Conservation (phyloP, 805 yeast genomes). For the Wickerhamomyces sydowiorum region DNA sequence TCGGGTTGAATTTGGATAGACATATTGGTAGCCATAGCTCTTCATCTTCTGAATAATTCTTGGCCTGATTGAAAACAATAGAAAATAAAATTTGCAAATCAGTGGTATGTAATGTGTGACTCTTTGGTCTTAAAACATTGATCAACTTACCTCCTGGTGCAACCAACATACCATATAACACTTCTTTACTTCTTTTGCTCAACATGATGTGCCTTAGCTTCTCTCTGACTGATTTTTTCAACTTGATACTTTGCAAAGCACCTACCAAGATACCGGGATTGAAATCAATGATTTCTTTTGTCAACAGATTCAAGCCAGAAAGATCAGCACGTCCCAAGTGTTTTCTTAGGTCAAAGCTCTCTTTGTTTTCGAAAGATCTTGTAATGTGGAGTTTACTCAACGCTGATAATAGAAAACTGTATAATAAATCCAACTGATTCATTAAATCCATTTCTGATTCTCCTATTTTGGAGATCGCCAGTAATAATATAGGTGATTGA, state of each 20-base stretch:
- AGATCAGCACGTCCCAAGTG: constrained; percentile 71
- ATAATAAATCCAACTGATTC: constrained; percentile 65
- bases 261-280: constrained; percentile 59
- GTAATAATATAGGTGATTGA: constrained; percentile 64
- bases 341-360: constrained; percentile 77
- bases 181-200: constrained; percentile 40
- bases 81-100: constrained; percentile 74
- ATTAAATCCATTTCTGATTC: constrained; percentile 47
- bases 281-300: constrained; percentile 43
- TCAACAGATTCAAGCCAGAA: constrained; percentile 61
- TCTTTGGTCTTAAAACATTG: constrained; percentile 67
- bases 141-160: constrained; percentile 60
- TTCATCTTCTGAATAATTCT: constrained; percentile 34
- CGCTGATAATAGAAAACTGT: constrained; percentile 76
- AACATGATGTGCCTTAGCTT: constrained; percentile 52
- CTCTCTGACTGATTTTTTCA: constrained; percentile 52
- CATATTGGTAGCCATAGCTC: constrained; percentile 95
- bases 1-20: constrained; percentile 81
- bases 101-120: constrained; percentile 73
- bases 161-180: constrained; percentile 72
- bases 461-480: constrained; percentile 56
- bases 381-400: constrained; percentile 74
- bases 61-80: constrained; percentile 48
- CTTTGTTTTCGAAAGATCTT: constrained; percentile 60
- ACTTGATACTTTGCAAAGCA: constrained; percentile 56